phyloP scores from a whole-genome alignment of 352 stramenopile species.

The Pythium dissotocum region DNA sequence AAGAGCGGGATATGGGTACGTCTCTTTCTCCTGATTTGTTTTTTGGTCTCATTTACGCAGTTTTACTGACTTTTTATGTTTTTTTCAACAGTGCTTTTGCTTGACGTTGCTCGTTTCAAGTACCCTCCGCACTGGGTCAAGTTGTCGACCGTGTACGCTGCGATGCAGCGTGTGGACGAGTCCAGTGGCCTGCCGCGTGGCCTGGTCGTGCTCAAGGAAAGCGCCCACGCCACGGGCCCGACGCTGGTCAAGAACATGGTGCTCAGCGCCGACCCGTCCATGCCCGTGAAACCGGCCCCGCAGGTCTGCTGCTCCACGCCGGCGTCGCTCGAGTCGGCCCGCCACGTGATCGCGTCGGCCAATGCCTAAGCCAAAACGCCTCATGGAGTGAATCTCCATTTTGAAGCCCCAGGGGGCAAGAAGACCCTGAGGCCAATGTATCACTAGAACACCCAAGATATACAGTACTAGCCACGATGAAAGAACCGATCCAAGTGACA shows the following conservation, averaged over 20 bases:
- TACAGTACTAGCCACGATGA: not conserved
- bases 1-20: conserved; percentile 73
- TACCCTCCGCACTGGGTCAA: conserved; percentile 91
- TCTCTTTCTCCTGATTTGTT: not conserved
- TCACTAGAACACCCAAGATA: not conserved
- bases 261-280: conserved; percentile 30
- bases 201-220: conserved; percentile 21
- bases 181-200: conserved; percentile 46
- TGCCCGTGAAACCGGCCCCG: conserved; percentile 35
- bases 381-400: not conserved
- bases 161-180: conserved; percentile 52
- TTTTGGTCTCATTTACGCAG: not conserved
- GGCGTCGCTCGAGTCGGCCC: conserved; percentile 32
- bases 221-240: conserved; percentile 28
- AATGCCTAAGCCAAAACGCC: not conserved
- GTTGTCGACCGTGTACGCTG: conserved; percentile 48
- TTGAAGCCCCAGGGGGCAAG: not conserved
- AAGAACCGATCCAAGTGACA: not conserved
- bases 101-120: conserved; percentile 97
- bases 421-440: not conserved
- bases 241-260: conserved; percentile 40
- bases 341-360: conserved; percentile 25
- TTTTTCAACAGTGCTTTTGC: conserved; percentile 82
- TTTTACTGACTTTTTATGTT: conserved; percentile 8
- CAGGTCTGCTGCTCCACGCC: conserved; percentile 33